Conservation (phyloP, 129 eudicot genomes). For the Pseudognaphalium luteoalbum region DNA sequence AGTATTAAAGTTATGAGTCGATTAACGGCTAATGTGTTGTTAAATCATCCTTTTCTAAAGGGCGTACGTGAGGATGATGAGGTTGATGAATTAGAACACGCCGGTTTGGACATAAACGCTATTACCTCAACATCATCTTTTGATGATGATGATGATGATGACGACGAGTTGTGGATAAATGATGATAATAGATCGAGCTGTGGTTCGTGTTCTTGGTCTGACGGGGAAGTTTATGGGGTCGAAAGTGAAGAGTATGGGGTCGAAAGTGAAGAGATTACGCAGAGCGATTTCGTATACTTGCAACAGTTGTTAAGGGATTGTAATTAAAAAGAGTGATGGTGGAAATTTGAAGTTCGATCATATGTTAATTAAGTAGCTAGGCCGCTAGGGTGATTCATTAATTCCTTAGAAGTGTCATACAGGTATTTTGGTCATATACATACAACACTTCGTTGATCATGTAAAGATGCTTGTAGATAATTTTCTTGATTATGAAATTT, state of each 20-base stretch:
- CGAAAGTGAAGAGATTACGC: no score
- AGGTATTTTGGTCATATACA: not conserved
- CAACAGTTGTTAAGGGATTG: not conserved
- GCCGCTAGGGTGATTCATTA: not conserved
- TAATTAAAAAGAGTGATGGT: slow-evolving; percentile 24
- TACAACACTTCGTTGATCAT: not conserved
- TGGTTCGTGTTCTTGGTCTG: slow-evolving; percentile 26
- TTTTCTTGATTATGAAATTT: no score
- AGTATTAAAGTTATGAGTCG: slow-evolving; percentile 47
- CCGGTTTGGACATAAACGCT: slow-evolving; percentile 34
- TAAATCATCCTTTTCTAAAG: slow-evolving; percentile 55
- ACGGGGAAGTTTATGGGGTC: slow-evolving; percentile 24
- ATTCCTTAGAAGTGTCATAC: no score
- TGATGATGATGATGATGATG: slow-evolving; percentile 41
- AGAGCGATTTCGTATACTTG: not conserved
- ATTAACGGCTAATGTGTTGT: slow-evolving; percentile 53
- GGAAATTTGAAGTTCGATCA: not conserved
- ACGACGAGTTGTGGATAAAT: not conserved
- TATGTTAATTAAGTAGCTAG: not conserved
- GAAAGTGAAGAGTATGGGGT: slow-evolving; percentile 18
- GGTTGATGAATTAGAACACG: slow-evolving; percentile 23
- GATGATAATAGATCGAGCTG: slow-evolving; percentile 35
- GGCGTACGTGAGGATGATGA: slow-evolving; percentile 40
- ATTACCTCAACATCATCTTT: slow-evolving; percentile 27
- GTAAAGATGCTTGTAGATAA: no score